Evolutionary conservation across 2,329 filamentous ascomycete genomes (phyloP).

Genomic region (Botrytis elliptica): DNA sequence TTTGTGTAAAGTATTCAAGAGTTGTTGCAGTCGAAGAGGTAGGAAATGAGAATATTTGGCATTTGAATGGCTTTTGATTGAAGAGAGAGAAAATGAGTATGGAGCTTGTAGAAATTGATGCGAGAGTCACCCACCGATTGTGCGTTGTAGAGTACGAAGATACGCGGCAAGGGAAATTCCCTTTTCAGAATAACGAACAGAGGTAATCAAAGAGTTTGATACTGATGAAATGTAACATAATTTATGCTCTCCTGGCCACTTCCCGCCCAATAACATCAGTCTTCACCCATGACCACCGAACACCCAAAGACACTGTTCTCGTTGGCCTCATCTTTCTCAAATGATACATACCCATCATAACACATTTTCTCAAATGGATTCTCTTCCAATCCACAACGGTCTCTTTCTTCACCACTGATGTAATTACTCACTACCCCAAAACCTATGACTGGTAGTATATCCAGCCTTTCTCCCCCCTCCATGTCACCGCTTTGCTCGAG

Average conservation of each 20-base stretch:
- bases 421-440: neutral
- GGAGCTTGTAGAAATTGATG: too few relatives aligned
- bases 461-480: neutral
- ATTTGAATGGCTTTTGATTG: neutral
- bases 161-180: too few relatives aligned
- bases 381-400: accelerated
- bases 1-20: too few relatives aligned
- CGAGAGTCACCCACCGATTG: neutral
- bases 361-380: neutral
- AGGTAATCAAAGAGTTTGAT: neutral
- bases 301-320: neutral
- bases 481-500: neutral
- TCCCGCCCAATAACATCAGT: neutral
- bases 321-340: neutral
- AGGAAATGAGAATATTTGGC: too few relatives aligned
- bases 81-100: neutral
- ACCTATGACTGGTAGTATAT: neutral
- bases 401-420: neutral
- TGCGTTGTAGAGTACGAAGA: neutral
- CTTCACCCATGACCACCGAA: neutral
- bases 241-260: neutral
- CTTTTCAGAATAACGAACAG: too few relatives aligned
- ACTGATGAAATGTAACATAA: neutral
- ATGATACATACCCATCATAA: neutral
- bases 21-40: too few relatives aligned